Conservation (phyloP, 768 basidiomycete species). For the Psilocybe cyanescens region DNA sequence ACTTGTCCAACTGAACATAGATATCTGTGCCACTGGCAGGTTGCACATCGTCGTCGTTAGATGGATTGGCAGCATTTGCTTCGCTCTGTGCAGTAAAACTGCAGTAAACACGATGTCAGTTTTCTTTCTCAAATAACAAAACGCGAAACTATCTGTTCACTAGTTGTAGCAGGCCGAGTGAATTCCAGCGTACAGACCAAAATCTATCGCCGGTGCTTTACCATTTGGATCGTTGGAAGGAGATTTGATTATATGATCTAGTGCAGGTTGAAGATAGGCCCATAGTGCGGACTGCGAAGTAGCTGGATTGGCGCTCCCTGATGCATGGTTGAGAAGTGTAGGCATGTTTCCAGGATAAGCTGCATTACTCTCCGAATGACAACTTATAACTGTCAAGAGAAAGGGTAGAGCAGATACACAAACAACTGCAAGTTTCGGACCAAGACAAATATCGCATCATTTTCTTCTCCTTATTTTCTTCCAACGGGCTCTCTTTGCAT, state of each 20-base stretch:
- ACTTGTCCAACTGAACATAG: conserved; percentile 75
- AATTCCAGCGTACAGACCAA: conserved; percentile 74
- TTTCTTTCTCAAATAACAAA: background rate
- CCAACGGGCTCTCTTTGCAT: background rate
- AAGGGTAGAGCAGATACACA: background rate
- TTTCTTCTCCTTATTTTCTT: background rate
- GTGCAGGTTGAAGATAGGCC: conserved; percentile 75
- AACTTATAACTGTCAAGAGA: conserved; percentile 1
- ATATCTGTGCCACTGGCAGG: conserved; percentile 63
- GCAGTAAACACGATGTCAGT: conserved; percentile 17
- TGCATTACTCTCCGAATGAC: background rate
- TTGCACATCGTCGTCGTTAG: conserved; percentile 14
- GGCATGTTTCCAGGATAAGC: conserved; percentile 23
- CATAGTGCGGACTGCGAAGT: conserved; percentile 74
- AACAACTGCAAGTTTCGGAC: background rate
- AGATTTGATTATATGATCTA: conserved; percentile 78
- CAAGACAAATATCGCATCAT: background rate
- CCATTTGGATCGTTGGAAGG: conserved; percentile 56
- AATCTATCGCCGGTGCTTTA: conserved; percentile 74
- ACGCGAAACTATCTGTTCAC: conserved; percentile 41
- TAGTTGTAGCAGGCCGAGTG: conserved; percentile 87
- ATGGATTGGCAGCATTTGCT: conserved; percentile 25
- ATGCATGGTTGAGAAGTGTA: conserved; percentile 54
- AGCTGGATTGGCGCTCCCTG: conserved; percentile 74
- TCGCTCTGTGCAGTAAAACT: conserved; percentile 66